Evolutionary conservation across 2,329 filamentous ascomycete genomes (phyloP).

Genomic region (Trichoderma atroviride): DNA sequence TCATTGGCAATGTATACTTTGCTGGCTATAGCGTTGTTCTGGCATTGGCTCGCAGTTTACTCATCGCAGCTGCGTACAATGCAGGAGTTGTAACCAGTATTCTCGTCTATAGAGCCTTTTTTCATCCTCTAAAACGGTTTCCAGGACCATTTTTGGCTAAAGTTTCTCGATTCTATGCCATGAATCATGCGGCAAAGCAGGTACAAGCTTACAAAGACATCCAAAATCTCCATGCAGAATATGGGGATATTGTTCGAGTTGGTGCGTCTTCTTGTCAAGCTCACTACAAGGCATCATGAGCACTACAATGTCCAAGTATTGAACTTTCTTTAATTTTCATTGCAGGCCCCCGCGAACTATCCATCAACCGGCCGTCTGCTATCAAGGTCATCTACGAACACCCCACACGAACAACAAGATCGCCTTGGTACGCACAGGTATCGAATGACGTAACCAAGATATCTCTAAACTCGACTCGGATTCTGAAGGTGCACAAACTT

Average conservation of each 20-base stretch:
- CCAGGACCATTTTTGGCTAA: conserved; percentile 35
- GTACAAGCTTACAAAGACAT: conserved; percentile 28
- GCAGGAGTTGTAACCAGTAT: conserved; percentile 31
- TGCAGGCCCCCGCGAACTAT: conserved; percentile 10
- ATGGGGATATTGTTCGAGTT: conserved; percentile 17
- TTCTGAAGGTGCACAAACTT: conserved; percentile 29
- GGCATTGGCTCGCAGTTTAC: background rate
- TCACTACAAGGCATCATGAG: background rate
- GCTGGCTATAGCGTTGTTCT: background rate
- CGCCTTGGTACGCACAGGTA: conserved; percentile 21
- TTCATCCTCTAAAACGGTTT: conserved; percentile 36
- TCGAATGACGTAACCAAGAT: conserved; percentile 38
- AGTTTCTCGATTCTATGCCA: conserved; percentile 2
- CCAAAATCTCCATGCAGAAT: conserved; percentile 29
- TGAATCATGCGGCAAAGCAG: background rate
- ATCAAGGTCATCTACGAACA: background rate
- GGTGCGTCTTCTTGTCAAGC: background rate
- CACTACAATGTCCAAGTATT: background rate
- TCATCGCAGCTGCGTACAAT: background rate
- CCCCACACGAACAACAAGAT: background rate
- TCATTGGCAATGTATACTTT: background rate
- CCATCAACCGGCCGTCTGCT: conserved; percentile 9
- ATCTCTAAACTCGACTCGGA: conserved; percentile 34
- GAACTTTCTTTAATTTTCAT: background rate
- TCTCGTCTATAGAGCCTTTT: conserved; percentile 30